Base-by-base conservation (phyloP, 176 grass and related monocot species). In the Ananas comosus region DNA sequence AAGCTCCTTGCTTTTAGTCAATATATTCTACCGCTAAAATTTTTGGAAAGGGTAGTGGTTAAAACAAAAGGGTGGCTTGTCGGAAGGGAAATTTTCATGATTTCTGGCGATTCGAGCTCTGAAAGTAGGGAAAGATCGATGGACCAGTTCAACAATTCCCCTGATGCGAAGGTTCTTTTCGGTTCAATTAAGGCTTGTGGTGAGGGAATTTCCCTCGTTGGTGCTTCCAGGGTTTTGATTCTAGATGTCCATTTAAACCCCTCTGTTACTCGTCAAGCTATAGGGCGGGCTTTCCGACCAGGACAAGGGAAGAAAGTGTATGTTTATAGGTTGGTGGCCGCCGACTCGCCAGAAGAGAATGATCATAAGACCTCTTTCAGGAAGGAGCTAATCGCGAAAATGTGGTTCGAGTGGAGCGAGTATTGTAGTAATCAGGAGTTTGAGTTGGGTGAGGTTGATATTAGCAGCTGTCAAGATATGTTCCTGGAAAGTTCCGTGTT, bases 391-490 rank as follows among this genome's bases (percentile, higher is more conserved):
- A 93, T 91, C 53, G 81, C 82, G 9, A 99, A 93, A 71, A 83
- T 99, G 27, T 99, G 90, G 94, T 99, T 99, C 9, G 94, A 99
- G 72, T 99, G 94, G 94, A 90, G 80, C 23, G 90, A 93, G 77
- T 81, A 86, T 49, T 81, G 75, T 69, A 78, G 74, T 10, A 53
- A 71, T 17, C 78, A 84, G 22, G 85, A 86, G 50, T 99, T 93
- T 66, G 80, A 86, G 42, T 76, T 99, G 63, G 83, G 78, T 78
- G 78, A 86, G 68, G 57, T 93, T 48, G 80, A 83, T 28, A 27
- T 80, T 53, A 74, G 88, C 65, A 70, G 81, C 74, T 91, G 50
- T 16, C 66, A 77, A 63, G 94, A 99, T 12, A 66, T 78, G 72
- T 68, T 99, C 71, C 76, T 99, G 72, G 85, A 99, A 51, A 82